Conservation (phyloP, 2,329 filamentous ascomycete species). For the Talaromyces sp. region DNA sequence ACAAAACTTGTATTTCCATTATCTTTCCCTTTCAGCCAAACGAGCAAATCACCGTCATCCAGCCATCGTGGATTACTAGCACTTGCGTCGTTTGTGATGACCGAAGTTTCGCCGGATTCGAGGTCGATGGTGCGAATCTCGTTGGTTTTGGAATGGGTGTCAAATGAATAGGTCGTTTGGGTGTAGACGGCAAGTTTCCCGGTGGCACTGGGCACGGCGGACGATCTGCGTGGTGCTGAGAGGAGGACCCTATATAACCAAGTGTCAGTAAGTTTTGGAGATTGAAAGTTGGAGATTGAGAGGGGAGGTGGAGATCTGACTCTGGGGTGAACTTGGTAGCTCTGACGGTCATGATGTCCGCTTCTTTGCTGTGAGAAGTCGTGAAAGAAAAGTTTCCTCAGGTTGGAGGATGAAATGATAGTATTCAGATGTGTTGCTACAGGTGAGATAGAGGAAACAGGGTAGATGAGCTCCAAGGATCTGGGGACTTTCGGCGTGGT, state of each 20-base stretch:
- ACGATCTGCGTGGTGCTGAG: constrained; percentile 45
- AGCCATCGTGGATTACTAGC: constrained; percentile 48
- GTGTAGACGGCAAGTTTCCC: constrained; percentile 49
- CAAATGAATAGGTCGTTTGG: constrained; percentile 49
- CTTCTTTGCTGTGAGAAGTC: not conserved
- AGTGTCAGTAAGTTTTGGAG: not conserved
- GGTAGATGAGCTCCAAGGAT: not conserved
- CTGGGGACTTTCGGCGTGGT: not conserved
- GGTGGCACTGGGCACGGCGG: constrained; percentile 43
- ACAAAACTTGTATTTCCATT: constrained; percentile 48
- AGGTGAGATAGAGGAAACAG: not conserved
- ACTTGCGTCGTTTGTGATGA: constrained; percentile 44
- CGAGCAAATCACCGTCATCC: constrained; percentile 39
- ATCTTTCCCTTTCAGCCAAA: constrained; percentile 46
- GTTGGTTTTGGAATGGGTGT: constrained; percentile 45
- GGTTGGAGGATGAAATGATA: not conserved
- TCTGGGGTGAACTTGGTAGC: constrained; percentile 42
- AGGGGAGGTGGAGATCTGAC: constrained; percentile 28
- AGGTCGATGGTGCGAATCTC: constrained; percentile 48
- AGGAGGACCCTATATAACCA: constrained; percentile 40
- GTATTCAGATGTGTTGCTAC: not conserved
- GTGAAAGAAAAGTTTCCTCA: not conserved
- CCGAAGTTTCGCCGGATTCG: constrained; percentile 36
- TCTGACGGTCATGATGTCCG: constrained; percentile 36
- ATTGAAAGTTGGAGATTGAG: not conserved